phyloP scores from a whole-genome alignment of 2,329 filamentous ascomycete genomes.

The Cladobotryum mycophilum region DNA sequence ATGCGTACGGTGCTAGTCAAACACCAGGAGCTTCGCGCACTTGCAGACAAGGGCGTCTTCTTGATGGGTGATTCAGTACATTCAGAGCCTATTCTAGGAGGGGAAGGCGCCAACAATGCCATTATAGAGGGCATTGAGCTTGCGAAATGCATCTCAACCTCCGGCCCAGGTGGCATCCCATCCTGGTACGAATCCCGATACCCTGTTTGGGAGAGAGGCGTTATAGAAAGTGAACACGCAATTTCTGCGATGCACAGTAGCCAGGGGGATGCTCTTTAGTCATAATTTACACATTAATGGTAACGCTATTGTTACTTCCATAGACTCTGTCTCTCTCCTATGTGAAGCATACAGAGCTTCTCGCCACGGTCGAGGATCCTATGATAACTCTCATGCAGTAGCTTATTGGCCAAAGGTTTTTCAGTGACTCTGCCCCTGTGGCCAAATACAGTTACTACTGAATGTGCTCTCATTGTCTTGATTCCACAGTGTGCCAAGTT shows the following conservation, averaged over 20 bases:
- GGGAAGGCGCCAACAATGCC: constrained; percentile 9
- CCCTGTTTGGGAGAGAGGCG: constrained; percentile 3
- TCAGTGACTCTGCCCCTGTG: too few species aligned
- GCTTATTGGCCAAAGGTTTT: too few species aligned
- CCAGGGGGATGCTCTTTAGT: too few species aligned
- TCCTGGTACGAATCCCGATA: constrained; percentile 8
- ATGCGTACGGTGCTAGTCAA: constrained; percentile 7
- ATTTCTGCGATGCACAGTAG: background rate
- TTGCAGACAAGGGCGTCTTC: constrained; percentile 3
- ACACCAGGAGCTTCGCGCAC: constrained; percentile 1
- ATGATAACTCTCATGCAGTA: too few species aligned
- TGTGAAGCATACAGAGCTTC: too few species aligned
- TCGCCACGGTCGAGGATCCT: too few species aligned
- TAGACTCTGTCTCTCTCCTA: too few species aligned
- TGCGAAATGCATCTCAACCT: constrained; percentile 7
- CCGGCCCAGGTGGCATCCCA: background rate
- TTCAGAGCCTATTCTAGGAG: constrained; percentile 6
- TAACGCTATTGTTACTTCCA: too few species aligned
- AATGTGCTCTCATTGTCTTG: too few species aligned
- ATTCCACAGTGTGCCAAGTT: too few species aligned
- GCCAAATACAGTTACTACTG: too few species aligned
- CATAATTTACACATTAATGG: too few species aligned
- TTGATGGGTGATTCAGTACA: constrained; percentile 7
- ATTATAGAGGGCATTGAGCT: constrained; percentile 9
- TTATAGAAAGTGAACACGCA: constrained; percentile 1